Base-by-base conservation (phyloP, 495 filamentous ascomycete species). In the Glutinoglossum americanum region DNA sequence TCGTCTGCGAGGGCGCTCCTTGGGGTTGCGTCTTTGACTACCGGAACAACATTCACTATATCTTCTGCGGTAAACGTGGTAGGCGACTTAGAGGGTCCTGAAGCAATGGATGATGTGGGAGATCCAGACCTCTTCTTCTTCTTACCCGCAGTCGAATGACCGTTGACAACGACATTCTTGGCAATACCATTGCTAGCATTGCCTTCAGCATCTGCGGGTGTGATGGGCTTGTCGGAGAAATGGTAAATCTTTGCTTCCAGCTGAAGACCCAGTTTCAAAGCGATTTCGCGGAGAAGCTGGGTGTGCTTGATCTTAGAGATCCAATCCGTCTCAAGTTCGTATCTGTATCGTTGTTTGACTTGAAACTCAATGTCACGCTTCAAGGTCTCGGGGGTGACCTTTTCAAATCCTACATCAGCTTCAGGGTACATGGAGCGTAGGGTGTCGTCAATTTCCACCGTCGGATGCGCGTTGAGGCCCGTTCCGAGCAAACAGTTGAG, bases 1-100 rank as follows among this genome's bases (percentile, higher is more conserved):
- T 99, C 93, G 68, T 97, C 93, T 1, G 93, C 92, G 56, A 99
- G 76, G 28, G 84, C 74, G 64, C 89, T 95, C 63, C 81, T 78
- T 39, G 89, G 88, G 57, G 85, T 82, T 17, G 89, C 87, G 67
- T 97, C 90, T 74, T 95, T 96, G 65, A 97, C 79, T 54, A 97
- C 70, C 6, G 93, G 93, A 32, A 94, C 85, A 58, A 96, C 73
- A 67, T 95, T 97, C 59, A 89, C 68, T 62, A 99, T 78, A 65
- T 97, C 89, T 58, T 94, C 88, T 0, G 87, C 73, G 60, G 68
- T 71, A 69, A 99, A 94, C 5, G 83, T 87, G 4, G 74, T 67
- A 26, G 72, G 63, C n/a, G 67, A 64, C 63, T 72, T 73, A 8
- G 62, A 55, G 32, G 62, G 67, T 7, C 68, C 64, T 30, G 68